phyloP scores from a whole-genome alignment of 495 filamentous ascomycete genomes.

The Jackrogersella multiformis region DNA sequence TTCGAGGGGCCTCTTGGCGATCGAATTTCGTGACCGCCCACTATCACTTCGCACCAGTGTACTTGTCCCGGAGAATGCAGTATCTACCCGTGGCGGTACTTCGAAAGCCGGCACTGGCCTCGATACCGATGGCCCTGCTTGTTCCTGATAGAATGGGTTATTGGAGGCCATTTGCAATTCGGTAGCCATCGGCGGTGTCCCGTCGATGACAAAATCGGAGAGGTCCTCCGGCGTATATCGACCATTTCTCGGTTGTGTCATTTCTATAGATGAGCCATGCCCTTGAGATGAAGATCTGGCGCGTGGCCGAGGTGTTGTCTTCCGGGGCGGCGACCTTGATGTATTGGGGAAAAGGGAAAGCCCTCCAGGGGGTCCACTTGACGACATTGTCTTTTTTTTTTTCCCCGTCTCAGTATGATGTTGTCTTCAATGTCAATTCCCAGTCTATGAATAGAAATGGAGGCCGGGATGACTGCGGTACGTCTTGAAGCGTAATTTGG shows the following conservation, averaged over 20 bases:
- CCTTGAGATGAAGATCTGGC: constrained; percentile 46
- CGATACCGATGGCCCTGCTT: constrained; percentile 51
- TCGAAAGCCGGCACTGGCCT: constrained; percentile 49
- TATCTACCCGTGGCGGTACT: constrained; percentile 54
- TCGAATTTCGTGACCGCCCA: constrained; percentile 57
- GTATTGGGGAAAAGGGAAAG: constrained; percentile 62
- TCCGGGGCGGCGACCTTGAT: constrained; percentile 48
- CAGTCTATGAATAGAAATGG: constrained; percentile 8
- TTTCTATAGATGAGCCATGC: constrained; percentile 45
- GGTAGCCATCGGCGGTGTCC: constrained; percentile 36
- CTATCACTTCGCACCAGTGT: constrained; percentile 60
- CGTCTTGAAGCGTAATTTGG: constrained; percentile 7
- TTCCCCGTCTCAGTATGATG: constrained; percentile 5
- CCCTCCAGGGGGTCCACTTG: constrained; percentile 52
- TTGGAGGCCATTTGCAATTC: constrained; percentile 35
- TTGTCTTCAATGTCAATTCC: constrained; percentile 8
- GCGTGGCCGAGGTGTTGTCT: constrained; percentile 49
- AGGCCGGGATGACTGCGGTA: neutral
- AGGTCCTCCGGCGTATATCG: constrained; percentile 49
- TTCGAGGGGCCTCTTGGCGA: constrained; percentile 56
- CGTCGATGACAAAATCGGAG: constrained; percentile 49
- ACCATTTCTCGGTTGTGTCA: constrained; percentile 46
- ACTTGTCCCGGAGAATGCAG: constrained; percentile 60
- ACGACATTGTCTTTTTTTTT: constrained; percentile 39
- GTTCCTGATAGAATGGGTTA: constrained; percentile 39